phyloP scores from a whole-genome alignment of 192 early-diverging fungal genomes.

The Coemansia sp. region DNA sequence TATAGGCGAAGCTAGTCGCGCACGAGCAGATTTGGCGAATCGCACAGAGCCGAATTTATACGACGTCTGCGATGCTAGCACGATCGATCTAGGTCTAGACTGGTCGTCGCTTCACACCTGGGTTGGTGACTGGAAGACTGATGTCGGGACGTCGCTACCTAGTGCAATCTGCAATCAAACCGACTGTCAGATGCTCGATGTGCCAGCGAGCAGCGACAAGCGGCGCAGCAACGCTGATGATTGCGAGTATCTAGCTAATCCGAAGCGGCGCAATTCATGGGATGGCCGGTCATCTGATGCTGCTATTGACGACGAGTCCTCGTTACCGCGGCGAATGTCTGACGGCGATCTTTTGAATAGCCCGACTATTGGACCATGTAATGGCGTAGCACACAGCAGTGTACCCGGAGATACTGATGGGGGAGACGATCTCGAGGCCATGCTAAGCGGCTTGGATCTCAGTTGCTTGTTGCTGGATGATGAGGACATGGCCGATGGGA shows the following conservation, averaged over 20 bases:
- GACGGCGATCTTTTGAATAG: background rate
- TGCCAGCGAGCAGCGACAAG: background rate
- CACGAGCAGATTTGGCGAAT: constrained; percentile 46
- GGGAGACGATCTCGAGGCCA: constrained; percentile 29
- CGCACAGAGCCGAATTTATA: constrained; percentile 43
- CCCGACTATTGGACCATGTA: background rate
- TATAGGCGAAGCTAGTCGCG: constrained; percentile 47
- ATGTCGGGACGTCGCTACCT: constrained; percentile 17
- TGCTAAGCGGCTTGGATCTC: constrained; percentile 33
- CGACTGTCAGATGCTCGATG: too few relatives aligned
- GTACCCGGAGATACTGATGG: background rate
- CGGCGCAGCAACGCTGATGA: background rate
- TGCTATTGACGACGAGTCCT: background rate
- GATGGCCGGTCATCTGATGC: background rate
- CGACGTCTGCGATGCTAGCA: constrained; percentile 33
- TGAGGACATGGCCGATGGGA: constrained; percentile 21
- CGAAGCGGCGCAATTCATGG: constrained; percentile 19
- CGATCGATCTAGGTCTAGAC: constrained; percentile 33
- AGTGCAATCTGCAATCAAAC: background rate
- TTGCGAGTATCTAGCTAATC: background rate
- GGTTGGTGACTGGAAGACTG: constrained; percentile 41
- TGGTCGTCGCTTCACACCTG: constrained; percentile 28
- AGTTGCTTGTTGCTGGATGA: constrained; percentile 31
- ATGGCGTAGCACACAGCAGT: background rate
- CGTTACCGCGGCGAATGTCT: constrained; percentile 2